These are phyloP conservation scores for Hansenula lynferdii DNA, from an alignment of 1,139 yeast species.

Conservation along the genomic window DNA sequence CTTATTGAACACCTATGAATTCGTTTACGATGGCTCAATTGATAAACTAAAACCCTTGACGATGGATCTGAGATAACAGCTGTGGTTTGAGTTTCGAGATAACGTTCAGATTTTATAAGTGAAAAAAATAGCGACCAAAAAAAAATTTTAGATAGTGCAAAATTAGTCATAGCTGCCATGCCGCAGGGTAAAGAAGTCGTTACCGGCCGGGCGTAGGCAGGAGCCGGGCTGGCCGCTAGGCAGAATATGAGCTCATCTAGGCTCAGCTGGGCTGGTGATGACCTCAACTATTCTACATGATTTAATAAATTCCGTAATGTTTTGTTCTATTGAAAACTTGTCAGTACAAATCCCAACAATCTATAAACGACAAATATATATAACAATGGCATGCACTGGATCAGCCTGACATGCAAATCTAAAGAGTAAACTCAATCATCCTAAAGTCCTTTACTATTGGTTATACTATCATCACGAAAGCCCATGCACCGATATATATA, in stretches of 20 bases:
- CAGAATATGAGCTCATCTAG: no score
- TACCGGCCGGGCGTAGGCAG: no score
- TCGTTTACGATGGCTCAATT: no score
- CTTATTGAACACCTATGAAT: no score
- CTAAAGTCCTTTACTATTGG: slow-evolving; percentile 19
- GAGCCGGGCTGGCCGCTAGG: background rate
- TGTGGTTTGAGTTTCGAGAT: no score
- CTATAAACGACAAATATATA: no score
- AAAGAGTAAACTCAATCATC: slow-evolving; percentile 29
- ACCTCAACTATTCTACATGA: background rate
- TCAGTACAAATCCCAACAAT: no score
- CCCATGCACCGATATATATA: no score
- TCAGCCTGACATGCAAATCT: slow-evolving; percentile 86
- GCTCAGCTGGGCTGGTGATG: no score
- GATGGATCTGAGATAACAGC: no score
- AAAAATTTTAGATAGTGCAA: background rate
- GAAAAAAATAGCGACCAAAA: background rate
- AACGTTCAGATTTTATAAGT: background rate
- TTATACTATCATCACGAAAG: slow-evolving; percentile 17
- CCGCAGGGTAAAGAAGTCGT: background rate
- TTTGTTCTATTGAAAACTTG: no score
- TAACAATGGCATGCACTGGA: slow-evolving; percentile 9
- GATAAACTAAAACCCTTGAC: no score
- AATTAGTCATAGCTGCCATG: slow-evolving; percentile 1
- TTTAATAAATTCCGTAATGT: background rate